Conservation (phyloP, 2,329 filamentous ascomycete species). For the Cercospora zeae-maydis region DNA sequence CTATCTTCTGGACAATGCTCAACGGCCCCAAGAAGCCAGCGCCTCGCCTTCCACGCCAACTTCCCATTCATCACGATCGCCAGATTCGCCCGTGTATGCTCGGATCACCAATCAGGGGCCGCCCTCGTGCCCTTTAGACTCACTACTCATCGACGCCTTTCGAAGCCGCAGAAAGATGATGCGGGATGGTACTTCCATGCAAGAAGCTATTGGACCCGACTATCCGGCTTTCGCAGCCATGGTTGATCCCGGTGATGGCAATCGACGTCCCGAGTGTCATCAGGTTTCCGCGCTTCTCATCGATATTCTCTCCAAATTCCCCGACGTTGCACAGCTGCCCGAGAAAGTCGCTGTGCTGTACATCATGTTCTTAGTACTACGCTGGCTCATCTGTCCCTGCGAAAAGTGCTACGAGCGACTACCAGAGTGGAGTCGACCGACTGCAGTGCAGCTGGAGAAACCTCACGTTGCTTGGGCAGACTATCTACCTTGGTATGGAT, state of each 20-base stretch:
- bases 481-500: conserved; percentile 64
- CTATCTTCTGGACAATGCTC: conserved; percentile 59
- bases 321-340: conserved; percentile 70
- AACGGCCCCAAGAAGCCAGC: conserved; percentile 9
- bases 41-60: conserved; percentile 13
- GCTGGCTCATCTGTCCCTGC: conserved; percentile 77
- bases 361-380: conserved; percentile 80
- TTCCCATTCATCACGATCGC: conserved; percentile 11
- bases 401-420: conserved; percentile 74
- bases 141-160: conserved; percentile 75
- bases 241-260: conserved; percentile 57
- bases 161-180: conserved; percentile 64
- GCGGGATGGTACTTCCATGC: conserved; percentile 60
- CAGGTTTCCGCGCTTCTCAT: conserved; percentile 81
- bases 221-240: conserved; percentile 79
- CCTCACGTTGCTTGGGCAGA: conserved; percentile 80
- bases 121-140: conserved; percentile 73
- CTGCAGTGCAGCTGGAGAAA: conserved; percentile 60
- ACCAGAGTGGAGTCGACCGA: conserved; percentile 68
- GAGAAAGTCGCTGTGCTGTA: conserved; percentile 81
- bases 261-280: conserved; percentile 49
- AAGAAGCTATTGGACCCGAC: conserved; percentile 68
- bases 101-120: conserved; percentile 53
- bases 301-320: conserved; percentile 80
- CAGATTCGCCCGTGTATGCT: conserved; percentile 32